Conservation (phyloP, 495 filamentous ascomycete genomes). For the Thozetella sp. region DNA sequence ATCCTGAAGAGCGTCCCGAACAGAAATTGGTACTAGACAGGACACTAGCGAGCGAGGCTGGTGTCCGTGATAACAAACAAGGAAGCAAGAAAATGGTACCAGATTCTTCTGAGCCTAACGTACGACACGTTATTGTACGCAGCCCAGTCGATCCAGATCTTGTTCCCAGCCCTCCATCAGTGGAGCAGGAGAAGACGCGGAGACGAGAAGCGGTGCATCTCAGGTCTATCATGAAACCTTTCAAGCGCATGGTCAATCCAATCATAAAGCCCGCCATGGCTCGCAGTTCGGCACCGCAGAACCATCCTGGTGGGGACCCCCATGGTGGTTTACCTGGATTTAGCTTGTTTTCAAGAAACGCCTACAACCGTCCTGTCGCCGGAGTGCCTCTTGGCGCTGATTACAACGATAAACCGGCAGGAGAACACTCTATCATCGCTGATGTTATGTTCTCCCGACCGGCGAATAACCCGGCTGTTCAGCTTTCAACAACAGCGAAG, state of each 20-base stretch:
- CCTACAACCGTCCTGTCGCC: neutral
- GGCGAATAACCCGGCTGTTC: neutral
- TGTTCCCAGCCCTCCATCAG: conserved; percentile 23
- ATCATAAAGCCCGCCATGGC: neutral
- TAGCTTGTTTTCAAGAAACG: neutral
- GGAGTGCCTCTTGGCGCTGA: neutral
- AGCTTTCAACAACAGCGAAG: neutral
- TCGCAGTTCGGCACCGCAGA: neutral
- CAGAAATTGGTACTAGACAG: neutral
- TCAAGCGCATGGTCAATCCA: conserved; percentile 11
- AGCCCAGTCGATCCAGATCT: conserved; percentile 29
- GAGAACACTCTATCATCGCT: neutral
- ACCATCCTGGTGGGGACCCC: neutral
- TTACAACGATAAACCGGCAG: neutral
- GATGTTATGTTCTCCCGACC: neutral
- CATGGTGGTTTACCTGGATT: neutral
- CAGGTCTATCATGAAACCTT: conserved; percentile 40
- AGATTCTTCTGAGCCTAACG: too few relatives aligned
- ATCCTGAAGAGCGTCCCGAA: too few relatives aligned
- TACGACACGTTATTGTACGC: conserved; percentile 36
- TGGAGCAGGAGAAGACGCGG: conserved; percentile 36
- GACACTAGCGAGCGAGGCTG: too few relatives aligned
- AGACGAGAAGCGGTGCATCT: conserved; percentile 27
- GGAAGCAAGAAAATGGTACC: too few relatives aligned
- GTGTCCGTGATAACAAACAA: too few relatives aligned